These are phyloP conservation scores for Saitozyma sp. DNA, from an alignment of 768 basidiomycete species.

Conservation along the genomic window DNA sequence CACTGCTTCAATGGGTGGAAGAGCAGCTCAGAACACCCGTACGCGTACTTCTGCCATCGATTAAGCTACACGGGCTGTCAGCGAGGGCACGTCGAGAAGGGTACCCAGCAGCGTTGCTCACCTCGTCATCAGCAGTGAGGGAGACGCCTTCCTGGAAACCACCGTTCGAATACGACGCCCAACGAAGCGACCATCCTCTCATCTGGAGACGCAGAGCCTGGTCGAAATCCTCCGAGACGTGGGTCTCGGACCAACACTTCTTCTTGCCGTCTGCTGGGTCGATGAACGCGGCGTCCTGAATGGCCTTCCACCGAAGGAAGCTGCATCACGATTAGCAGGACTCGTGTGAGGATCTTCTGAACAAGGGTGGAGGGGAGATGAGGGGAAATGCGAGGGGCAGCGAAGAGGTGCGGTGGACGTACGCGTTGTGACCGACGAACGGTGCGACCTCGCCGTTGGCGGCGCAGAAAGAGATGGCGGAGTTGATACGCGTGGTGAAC, in stretches of 20 bases:
- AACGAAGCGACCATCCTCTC: conserved; percentile 54
- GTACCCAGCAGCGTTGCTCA: conserved; percentile 44
- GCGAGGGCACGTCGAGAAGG: not conserved
- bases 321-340: conserved; percentile 34
- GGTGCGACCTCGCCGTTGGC: conserved; percentile 49
- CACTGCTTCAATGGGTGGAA: conserved; percentile 80
- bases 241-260: conserved; percentile 80
- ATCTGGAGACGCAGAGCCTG: conserved; percentile 59
- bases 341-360: conserved; percentile 53
- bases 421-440: conserved; percentile 45
- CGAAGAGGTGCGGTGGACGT: too few species aligned
- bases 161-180: conserved; percentile 79
- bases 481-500: conserved; percentile 82
- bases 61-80: conserved; percentile 55
- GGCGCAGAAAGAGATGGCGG: conserved; percentile 50
- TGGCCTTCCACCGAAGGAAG: conserved; percentile 82
- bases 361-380: too few species aligned
- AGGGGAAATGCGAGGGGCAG: conserved; percentile 1
- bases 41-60: conserved; percentile 74
- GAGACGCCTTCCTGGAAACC: conserved; percentile 92
- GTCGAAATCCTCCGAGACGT: conserved; percentile 65
- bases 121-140: conserved; percentile 82
- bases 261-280: conserved; percentile 65
- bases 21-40: conserved; percentile 59
- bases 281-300: conserved; percentile 76